These are phyloP conservation scores for Geoglossum glabrum DNA, from an alignment of 495 filamentous ascomycete genomes.

Conservation along the genomic window DNA sequence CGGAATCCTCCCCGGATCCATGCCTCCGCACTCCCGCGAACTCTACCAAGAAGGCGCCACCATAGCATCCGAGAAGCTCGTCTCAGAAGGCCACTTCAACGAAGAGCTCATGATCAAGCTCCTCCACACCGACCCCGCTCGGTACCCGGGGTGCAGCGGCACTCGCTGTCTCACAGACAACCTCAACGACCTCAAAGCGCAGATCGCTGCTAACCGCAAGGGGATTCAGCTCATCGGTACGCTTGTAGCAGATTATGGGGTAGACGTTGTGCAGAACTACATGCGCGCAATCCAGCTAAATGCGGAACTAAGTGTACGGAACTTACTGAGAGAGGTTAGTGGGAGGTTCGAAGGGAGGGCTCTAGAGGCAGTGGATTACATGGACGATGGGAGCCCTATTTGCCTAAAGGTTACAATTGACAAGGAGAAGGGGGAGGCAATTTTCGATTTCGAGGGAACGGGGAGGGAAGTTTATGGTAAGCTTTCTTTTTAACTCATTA, in stretches of 20 bases:
- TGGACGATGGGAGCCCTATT: constrained; percentile 89
- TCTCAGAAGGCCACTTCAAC: constrained; percentile 75
- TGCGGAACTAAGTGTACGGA: constrained; percentile 68
- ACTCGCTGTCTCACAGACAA: constrained; percentile 86
- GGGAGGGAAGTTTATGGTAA: constrained; percentile 40
- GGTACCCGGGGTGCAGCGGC: constrained; percentile 72
- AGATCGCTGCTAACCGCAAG: constrained; percentile 90
- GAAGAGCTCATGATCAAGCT: constrained; percentile 72
- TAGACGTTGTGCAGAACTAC: constrained; percentile 83
- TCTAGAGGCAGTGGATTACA: constrained; percentile 59
- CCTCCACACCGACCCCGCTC: constrained; percentile 62
- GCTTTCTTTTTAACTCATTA: background rate
- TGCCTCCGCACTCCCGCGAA: constrained; percentile 88
- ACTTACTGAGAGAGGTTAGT: constrained; percentile 61
- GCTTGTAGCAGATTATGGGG: constrained; percentile 77
- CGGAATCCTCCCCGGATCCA: constrained; percentile 84
- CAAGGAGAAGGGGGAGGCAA: constrained; percentile 58
- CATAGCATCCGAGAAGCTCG: constrained; percentile 85
- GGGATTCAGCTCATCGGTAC: constrained; percentile 76
- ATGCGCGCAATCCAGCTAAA: constrained; percentile 90
- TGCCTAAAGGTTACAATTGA: constrained; percentile 70
- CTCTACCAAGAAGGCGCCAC: constrained; percentile 88
- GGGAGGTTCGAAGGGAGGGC: constrained; percentile 58
- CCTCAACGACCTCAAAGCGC: constrained; percentile 86
- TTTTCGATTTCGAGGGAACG: constrained; percentile 82